phyloP scores from a whole-genome alignment of 345 rosid genomes.

The Hibiscus trionum region DNA sequence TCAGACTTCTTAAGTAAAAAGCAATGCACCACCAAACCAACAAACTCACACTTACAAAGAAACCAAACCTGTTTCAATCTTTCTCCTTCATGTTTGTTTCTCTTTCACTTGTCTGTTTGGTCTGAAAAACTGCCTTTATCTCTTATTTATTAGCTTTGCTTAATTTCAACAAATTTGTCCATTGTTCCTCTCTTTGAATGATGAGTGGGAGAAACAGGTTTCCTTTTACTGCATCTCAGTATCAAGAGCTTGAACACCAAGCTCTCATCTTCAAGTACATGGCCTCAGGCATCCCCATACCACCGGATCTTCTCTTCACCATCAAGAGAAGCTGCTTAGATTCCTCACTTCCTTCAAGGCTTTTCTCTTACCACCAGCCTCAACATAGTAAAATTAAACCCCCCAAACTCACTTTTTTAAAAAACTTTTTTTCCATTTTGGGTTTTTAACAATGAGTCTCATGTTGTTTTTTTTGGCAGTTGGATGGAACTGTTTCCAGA shows the following conservation, averaged over 20 bases:
- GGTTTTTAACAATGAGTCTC: neutral
- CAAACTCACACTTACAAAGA: neutral
- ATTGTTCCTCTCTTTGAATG: neutral
- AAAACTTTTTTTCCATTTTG: too few relatives aligned
- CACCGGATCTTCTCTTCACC: slow-evolving; percentile 59
- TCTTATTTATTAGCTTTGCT: neutral
- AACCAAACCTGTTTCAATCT: neutral
- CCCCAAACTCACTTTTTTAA: neutral
- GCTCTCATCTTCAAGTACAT: slow-evolving; percentile 80
- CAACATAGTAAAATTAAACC: slow-evolving; percentile 15
- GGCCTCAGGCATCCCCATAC: slow-evolving; percentile 60
- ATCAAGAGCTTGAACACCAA: slow-evolving; percentile 92
- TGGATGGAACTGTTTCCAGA: slow-evolving; percentile 13
- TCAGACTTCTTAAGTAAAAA: neutral
- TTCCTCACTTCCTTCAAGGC: slow-evolving; percentile 20
- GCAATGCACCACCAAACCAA: neutral
- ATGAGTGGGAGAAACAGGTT: slow-evolving; percentile 13
- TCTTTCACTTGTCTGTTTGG: neutral
- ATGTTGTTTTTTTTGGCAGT: neutral
- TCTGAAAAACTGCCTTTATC: neutral
- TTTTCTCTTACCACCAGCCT: slow-evolving; percentile 33
- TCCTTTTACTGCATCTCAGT: slow-evolving; percentile 47
- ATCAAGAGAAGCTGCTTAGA: slow-evolving; percentile 36
- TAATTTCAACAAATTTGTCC: neutral
- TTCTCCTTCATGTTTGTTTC: neutral